Base-by-base conservation (phyloP, 257 asterid species). In the Leonotis leonurus region DNA sequence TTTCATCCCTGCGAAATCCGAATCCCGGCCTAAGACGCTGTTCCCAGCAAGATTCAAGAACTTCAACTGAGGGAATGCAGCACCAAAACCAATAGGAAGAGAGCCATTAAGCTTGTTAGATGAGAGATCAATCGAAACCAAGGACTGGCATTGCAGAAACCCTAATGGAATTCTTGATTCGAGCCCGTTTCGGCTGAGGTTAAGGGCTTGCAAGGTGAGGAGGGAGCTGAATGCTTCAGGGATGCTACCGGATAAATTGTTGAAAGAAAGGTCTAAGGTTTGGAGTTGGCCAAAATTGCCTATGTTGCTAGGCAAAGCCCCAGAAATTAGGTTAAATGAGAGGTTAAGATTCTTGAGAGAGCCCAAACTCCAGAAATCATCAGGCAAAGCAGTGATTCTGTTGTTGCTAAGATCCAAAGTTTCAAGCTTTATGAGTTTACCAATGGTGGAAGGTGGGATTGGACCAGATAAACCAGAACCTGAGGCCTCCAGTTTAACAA, bases 301-400 rank as follows among this genome's bases (percentile, higher is more conserved):
- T 26, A 92, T 73, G 77, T 85, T 86, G 39, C 85, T 83, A 7
- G 97, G 78, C 27, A 92, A 62, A 25, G 25, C 62, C 68, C 88
- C 93, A 40, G 83, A 69, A 24, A 92, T 64, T 39, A 66, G 78
- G 79, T 92, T 92, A 27, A 46, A 59, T 51, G 98, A 89, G 62
- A 92, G 83, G 69, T 92, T 92, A 37, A 92, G 89, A 76, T 75
- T 66, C 79, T 75, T 79, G 60, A 92, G 83, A n/a, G 83, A 81
- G 33, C 89, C 87, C 75, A 92, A 81, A 75, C 95, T 83, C 95
- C 95, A 89, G 52, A 92, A 83, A 83, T 92, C 98, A 78, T 83
- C 62, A 57, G 98, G 89, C 76, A 92, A 62, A 73, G 56, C 78
- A 69, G 88, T 81, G 73, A 92, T 85, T 16, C 50, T 85, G 74